Evolutionary conservation across 495 filamentous ascomycete genomes (phyloP), one percentile per base, ranked within the genome.

Genomic region (Cenococcum geophilum): DNA sequence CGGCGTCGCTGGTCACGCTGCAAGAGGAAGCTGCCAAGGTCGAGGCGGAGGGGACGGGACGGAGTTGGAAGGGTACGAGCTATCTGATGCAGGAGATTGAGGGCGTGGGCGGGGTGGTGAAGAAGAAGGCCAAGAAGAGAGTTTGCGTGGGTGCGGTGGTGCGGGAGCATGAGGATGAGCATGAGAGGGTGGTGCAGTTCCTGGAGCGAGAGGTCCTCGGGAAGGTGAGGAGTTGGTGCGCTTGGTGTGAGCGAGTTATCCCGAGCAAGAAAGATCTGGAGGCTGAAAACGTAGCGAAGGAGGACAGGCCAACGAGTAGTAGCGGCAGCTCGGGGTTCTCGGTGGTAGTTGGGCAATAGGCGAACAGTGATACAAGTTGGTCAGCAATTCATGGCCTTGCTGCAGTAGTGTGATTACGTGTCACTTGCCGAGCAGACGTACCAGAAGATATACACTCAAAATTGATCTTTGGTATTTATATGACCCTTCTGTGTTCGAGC

Each of bases 71-170:
- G 32, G 78, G 81, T 3, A 71, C 81, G 1, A 90, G 91, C 18
- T 95, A 95, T 70, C 81, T 82, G 63, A 77, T 84, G 27, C 89
- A 92, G 70, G 91, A 96, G 73, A 84, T 95, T 63, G 89, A 93
- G 67, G 91, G 91, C 4, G 83, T 96, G 35, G 91, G 91, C 14
- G 91, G 91, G 0, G 78, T 84, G 10, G 82, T 95, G 51, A 95
- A 92, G 78, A 87, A 85, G 60, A 92, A 89, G 74, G 75, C 84
- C 8, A 87, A 89, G 72, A 85, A 86, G 64, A 82, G 86, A 67
- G 82, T 92, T 14, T 77, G 79, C 60, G 83, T 96, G 1, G 91
- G 91, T 14, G 87, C 86, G 20, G 89, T 86, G 61, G 91, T 95
- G 35, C 83, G 83, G 57, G 88, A 92, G 68, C 88, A 83, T 73